Base-by-base conservation (phyloP, 495 filamentous ascomycete genomes). In the Parathielavia appendiculata region DNA sequence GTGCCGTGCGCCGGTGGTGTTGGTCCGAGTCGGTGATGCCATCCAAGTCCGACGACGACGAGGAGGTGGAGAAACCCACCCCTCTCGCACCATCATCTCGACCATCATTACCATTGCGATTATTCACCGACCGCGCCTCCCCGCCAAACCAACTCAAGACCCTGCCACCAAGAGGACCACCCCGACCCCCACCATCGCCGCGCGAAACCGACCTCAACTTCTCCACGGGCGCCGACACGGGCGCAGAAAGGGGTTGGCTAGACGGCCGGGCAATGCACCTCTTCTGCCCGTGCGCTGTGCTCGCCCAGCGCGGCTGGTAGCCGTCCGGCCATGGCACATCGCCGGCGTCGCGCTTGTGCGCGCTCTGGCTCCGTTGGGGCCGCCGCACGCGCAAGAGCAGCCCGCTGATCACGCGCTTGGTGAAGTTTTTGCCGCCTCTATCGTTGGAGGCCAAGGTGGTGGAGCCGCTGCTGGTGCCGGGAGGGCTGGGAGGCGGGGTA, bases 311-410 rank as follows among this genome's bases (percentile, higher is more conserved):
- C 16, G 22, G 55, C 8, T 63, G 61, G 34, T 34, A 51, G 35
- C 50, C 52, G 16, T 49, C 59, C 34, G 51, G 47, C 55, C 22
- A 52, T 30, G 36, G 51, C 46, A 26, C 2, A 40, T 48, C 38
- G 26, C 52, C 46, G 19, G 46, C 49, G 26, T 55, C 50, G 20
- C 51, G 36, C 44, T 61, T 61, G 13, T 51, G 38, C 1, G 52
- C 55, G 22, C 57, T 61, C 17, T 47, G 41, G 17, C 56, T 56
- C 41, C 56, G 58, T 34, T 38, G 43, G 5, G 55, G 66, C 20
- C 56, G 65, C 13, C 56, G 63, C 35, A 63, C 59, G 17, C 62
- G 62, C 40, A 46, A 47, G 30, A 67, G 39, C 5, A 67, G 50
- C 11, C 54, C 59, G 50, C 47, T 61, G 26, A 30, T 30, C 3